Evolutionary conservation across 2,329 filamentous ascomycete species (phyloP).

Genomic region (Botryotinia calthae): DNA sequence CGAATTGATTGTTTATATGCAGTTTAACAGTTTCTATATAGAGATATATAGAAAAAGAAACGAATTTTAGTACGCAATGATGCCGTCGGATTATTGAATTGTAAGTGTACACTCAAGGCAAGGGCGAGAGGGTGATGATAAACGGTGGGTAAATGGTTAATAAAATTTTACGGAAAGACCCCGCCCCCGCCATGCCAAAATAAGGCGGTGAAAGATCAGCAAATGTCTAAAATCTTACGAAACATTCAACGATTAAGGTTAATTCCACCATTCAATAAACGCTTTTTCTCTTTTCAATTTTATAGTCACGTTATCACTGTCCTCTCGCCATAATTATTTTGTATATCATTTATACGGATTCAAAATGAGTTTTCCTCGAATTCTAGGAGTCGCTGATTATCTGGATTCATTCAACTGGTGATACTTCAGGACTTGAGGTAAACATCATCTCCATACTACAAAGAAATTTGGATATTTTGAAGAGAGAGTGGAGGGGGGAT

Average conservation of each 20-base stretch:
- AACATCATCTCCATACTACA: neutral
- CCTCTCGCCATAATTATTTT: neutral
- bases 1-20: neutral
- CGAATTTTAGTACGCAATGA: neutral
- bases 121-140: neutral
- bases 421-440: neutral
- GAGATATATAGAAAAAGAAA: neutral
- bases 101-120: neutral
- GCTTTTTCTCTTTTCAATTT: neutral
- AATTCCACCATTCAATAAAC: neutral
- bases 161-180: neutral
- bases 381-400: neutral
- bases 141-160: neutral
- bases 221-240: neutral
- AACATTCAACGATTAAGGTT: neutral
- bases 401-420: neutral
- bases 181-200: slow-evolving; percentile 10
- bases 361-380: no score
- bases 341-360: neutral
- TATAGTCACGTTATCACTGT: neutral
- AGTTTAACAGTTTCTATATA: neutral
- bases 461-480: neutral
- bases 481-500: neutral
- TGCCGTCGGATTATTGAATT: neutral
- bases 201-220: slow-evolving; percentile 6